Conservation (phyloP, 129 eudicot genomes). For the Artemisia argyi region DNA sequence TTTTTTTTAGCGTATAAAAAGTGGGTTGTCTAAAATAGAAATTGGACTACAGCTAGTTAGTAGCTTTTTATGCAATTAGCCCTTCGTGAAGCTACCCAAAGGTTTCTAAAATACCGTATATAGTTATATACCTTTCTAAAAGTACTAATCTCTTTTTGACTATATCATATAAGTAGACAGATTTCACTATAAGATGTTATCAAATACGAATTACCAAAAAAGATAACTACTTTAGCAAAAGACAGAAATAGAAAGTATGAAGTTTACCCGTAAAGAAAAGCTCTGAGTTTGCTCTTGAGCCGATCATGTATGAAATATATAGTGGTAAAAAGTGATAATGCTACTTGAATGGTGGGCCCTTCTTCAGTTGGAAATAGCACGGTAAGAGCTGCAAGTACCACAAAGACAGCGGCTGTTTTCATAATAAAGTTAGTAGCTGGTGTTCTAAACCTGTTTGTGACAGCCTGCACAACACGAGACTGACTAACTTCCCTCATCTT, state of each 20-base stretch:
- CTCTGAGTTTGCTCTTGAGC: constrained; percentile 74
- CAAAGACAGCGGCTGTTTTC: constrained; percentile 63
- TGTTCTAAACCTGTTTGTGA: constrained; percentile 76
- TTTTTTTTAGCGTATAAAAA: not conserved
- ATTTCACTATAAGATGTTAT: not conserved
- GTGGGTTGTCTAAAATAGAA: not conserved
- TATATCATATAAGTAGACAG: not conserved
- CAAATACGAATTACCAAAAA: not conserved
- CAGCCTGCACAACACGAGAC: constrained; percentile 70
- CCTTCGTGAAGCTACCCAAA: constrained; percentile 6
- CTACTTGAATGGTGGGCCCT: constrained; percentile 97
- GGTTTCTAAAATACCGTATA: constrained; percentile 1
- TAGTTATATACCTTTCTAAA: not conserved
- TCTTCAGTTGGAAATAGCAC: constrained; percentile 94
- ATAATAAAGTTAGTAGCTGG: constrained; percentile 78
- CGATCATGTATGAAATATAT: constrained; percentile 81
- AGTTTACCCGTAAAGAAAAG: constrained; percentile 91
- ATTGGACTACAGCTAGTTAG: not conserved
- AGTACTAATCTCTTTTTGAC: not conserved
- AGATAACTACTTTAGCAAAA: not conserved
- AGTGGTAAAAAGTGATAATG: constrained; percentile 63
- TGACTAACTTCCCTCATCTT: constrained; percentile 89
- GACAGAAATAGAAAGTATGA: constrained; percentile 4
- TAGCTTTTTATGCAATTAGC: not conserved
- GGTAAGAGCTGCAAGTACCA: constrained; percentile 83